These are phyloP conservation scores for Pleurozium schreberi DNA, from an alignment of 225 moss, liverwort and hornwort genomes.

Conservation along the genomic window DNA sequence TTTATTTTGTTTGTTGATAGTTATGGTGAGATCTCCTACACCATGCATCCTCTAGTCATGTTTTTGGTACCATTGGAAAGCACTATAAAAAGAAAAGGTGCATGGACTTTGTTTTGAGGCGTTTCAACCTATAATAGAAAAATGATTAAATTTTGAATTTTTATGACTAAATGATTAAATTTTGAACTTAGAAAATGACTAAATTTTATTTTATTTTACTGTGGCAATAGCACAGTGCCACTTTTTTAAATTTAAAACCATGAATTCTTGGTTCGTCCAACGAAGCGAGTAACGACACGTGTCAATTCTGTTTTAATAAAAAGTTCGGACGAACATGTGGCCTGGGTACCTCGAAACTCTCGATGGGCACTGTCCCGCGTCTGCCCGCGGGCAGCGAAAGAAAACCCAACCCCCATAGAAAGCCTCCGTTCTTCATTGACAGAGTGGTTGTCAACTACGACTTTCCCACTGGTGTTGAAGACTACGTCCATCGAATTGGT, in stretches of 20 bases:
- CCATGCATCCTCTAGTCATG: too few relatives aligned
- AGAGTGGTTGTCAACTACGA: slow-evolving; percentile 95
- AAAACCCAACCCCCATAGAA: not conserved
- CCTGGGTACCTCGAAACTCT: not conserved
- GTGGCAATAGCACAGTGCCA: too few relatives aligned
- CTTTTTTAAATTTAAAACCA: not conserved
- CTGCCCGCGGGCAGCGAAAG: not conserved
- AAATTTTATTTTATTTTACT: too few relatives aligned
- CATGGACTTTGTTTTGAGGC: too few relatives aligned
- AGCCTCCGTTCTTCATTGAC: not conserved
- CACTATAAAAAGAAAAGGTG: too few relatives aligned
- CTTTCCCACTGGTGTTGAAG: slow-evolving; percentile 91
- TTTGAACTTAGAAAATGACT: too few relatives aligned
- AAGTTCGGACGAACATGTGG: not conserved
- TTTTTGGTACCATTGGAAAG: too few relatives aligned
- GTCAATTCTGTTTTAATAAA: not conserved
- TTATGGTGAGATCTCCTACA: too few relatives aligned
- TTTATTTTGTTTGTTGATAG: too few relatives aligned
- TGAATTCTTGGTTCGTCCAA: not conserved
- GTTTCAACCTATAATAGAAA: too few relatives aligned
- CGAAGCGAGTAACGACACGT: not conserved
- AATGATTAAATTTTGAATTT: too few relatives aligned
- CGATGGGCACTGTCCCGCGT: not conserved
- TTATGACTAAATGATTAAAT: too few relatives aligned
- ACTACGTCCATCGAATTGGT: slow-evolving; percentile 91